Evolutionary conservation across 202 grass and related monocot species (phyloP).

Genomic region (Saccharum hybrid): DNA sequence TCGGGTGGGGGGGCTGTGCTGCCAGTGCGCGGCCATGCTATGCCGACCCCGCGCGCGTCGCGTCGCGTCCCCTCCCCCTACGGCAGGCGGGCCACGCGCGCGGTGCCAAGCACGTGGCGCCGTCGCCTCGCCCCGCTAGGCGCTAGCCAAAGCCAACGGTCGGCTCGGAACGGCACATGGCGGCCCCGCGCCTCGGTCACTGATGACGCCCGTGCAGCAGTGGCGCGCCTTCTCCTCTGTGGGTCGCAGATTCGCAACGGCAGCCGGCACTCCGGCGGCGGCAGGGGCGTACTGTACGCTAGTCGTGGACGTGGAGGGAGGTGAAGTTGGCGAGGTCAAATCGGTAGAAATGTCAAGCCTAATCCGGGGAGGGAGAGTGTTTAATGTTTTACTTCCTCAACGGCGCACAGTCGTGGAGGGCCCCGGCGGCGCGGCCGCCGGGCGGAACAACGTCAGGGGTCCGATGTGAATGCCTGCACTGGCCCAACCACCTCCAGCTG

Average conservation of each 20-base stretch:
- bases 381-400: conserved; percentile 26
- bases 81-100: not conserved
- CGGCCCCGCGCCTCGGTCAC: not conserved
- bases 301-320: not conserved
- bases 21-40: not conserved
- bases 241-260: too few species aligned
- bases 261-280: too few species aligned
- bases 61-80: not conserved
- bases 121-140: too few species aligned
- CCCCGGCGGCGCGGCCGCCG: too few species aligned
- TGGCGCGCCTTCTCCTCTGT: too few species aligned
- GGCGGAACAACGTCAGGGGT: conserved; percentile 46
- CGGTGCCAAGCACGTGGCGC: too few species aligned
- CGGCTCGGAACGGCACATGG: not conserved
- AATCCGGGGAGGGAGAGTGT: not conserved
- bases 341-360: conserved; percentile 25
- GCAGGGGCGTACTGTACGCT: too few species aligned
- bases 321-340: conserved; percentile 35
- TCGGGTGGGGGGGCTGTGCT: conserved; percentile 22
- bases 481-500: conserved; percentile 36
- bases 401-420: conserved; percentile 4
- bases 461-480: conserved; percentile 48
- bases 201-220: not conserved
- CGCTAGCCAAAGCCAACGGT: too few species aligned
- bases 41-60: not conserved